Percentiles rank a stretch among this genome's conserved stretches.
These are phyloP conservation scores for Vaccinium vitisidaea DNA, from an alignment of 148 eudicot species.

Conservation along the genomic window DNA sequence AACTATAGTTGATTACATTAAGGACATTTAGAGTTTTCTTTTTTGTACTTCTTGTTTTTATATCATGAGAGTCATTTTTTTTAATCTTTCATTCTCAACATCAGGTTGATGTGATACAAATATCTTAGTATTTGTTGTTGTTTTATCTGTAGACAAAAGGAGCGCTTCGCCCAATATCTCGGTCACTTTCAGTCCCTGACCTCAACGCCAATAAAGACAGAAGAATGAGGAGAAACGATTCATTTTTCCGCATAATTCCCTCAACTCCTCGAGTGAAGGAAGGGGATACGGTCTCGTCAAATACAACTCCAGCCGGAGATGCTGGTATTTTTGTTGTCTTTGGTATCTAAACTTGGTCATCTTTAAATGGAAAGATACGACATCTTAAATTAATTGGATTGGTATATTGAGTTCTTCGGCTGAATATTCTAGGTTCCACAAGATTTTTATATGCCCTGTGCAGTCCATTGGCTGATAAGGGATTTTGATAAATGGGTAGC, in stretches of 20 bases:
- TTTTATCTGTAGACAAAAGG: slow-evolving; percentile 51
- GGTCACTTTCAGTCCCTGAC: slow-evolving; percentile 72
- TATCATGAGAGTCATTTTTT: neutral
- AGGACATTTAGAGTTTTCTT: neutral
- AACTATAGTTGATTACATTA: neutral
- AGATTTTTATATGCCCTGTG: neutral
- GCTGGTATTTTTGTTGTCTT: slow-evolving; percentile 26
- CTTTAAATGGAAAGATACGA: neutral
- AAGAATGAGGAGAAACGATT: slow-evolving; percentile 45
- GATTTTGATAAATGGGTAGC: neutral
- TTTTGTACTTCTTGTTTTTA: neutral
- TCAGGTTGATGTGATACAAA: slow-evolving; percentile 1
- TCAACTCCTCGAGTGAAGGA: slow-evolving; percentile 64
- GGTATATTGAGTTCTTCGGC: neutral
- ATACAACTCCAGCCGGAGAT: slow-evolving; percentile 25
- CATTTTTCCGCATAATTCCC: slow-evolving; percentile 75
- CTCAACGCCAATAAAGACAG: slow-evolving; percentile 37
- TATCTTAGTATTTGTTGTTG: slow-evolving; percentile 7
- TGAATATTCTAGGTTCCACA: neutral
- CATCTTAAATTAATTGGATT: neutral
- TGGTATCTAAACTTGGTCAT: neutral
- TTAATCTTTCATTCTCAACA: neutral
- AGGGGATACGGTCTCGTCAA: slow-evolving; percentile 28
- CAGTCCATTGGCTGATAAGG: neutral
- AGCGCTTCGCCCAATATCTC: slow-evolving; percentile 42